Percentiles rank a stretch among this genome's conserved stretches.
phyloP scores from a whole-genome alignment of 2,329 filamentous ascomycete genomes.

The Plectosphaerella sp. region DNA sequence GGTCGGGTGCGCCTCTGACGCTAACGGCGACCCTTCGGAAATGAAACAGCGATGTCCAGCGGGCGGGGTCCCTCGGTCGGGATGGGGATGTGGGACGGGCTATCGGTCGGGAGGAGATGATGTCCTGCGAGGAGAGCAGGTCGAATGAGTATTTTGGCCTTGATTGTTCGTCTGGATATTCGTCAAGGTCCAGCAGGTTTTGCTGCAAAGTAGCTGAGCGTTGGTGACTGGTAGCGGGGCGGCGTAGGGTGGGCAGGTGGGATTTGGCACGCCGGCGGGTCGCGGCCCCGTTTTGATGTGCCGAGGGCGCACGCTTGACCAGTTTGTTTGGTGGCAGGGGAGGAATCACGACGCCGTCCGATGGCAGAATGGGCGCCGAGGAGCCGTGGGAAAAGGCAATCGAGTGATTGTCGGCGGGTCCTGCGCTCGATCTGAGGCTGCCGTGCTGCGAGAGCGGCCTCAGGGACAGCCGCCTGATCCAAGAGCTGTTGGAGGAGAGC shows the following conservation, averaged over 20 bases:
- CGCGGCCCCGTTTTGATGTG: conserved; percentile 37
- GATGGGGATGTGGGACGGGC: neutral
- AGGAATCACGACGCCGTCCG: conserved; percentile 29
- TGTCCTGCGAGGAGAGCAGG: conserved; percentile 1
- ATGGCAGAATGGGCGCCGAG: conserved; percentile 56
- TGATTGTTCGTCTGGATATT: conserved; percentile 8
- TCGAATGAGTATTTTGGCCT: conserved; percentile 12
- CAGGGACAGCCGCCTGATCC: conserved; percentile 67
- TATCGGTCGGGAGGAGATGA: neutral
- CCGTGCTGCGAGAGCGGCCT: conserved; percentile 61
- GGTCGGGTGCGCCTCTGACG: conserved; percentile 19
- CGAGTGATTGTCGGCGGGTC: conserved; percentile 58
- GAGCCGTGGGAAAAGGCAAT: conserved; percentile 64
- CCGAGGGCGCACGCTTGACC: conserved; percentile 66
- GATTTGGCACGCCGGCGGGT: conserved; percentile 49
- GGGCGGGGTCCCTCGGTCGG: conserved; percentile 13
- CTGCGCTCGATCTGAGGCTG: conserved; percentile 60
- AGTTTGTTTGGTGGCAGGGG: conserved; percentile 67
- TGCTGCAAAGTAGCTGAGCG: conserved; percentile 67
- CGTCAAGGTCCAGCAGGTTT: conserved; percentile 26
- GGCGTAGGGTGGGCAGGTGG: conserved; percentile 61
- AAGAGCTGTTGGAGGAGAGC: conserved; percentile 59
- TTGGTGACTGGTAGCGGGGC: conserved; percentile 77
- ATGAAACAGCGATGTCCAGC: conserved; percentile 58
- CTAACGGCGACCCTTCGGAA: conserved; percentile 25